Base-by-base conservation (phyloP, 768 basidiomycete genomes). In the Russula ochroleuca region DNA sequence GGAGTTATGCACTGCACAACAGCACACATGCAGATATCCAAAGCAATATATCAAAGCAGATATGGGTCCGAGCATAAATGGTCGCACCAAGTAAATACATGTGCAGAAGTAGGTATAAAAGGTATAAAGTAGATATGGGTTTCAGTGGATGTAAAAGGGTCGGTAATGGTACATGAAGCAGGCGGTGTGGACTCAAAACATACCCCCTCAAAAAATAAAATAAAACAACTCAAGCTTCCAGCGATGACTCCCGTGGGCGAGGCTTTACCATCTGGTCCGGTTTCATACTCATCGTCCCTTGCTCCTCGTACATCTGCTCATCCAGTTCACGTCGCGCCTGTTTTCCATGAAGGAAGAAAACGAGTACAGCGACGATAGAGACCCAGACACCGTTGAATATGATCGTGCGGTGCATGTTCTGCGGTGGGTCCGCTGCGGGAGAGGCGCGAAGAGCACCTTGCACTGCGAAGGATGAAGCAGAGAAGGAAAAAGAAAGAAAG, bases 401-500 rank as follows among this genome's bases (percentile, higher is more conserved):
- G 48, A 90, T 74, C 3, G 83, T 82, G 13, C 78, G 75, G 38
- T 73, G 82, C 88, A 94, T 90, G 73, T 90, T 89, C 35, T 83
- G 75, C 1, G 92, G 90, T 1, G 90, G 91, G 51, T 79, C 72
- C 17, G 85, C 89, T 41, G 79, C 72, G 13, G 78, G 68, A 3
- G 82, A 76, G 13, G 81, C 87, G 50, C 90, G 86, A 17, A 94
- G 78, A 3, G 89, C 87, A 52, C 83, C 81, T 73, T 86, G 79
- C 14, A 14, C 59, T 53, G 28, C 10, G 3, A 59, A 48, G 10
- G 5, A 17, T 7, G 10, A 31, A n/a, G 3, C 56, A 33, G n/a
- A 33, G 14, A 54, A 31, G n/a, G 14, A 23, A 7, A 7, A 48
- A 50, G 13, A 28, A 4, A 21, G 19, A n/a, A 25, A 11, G 1